Base-by-base conservation (phyloP, 148 eudicot species). In the Amaranthus palmeri region DNA sequence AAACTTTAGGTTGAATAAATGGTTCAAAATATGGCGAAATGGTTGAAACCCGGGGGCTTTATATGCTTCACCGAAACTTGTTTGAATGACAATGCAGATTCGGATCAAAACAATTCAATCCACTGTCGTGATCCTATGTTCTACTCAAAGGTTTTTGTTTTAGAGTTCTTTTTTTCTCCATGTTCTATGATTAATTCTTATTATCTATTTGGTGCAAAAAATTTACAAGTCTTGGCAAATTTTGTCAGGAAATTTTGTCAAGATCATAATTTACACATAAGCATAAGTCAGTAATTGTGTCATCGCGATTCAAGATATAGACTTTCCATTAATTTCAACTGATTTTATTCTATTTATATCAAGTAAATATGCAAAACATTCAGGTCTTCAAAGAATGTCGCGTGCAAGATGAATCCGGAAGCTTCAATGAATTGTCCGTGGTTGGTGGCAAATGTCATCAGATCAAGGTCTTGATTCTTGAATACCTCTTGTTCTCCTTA, bases 331-430 rank as follows among this genome's bases (percentile, higher is more conserved):
- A n/a, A n/a, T n/a, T n/a, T n/a, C n/a, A n/a, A n/a, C n/a, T n/a
- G n/a, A n/a, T n/a, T n/a, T n/a, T n/a, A n/a, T n/a, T n/a, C n/a
- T n/a, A n/a, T n/a, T n/a, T n/a, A n/a, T n/a, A n/a, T n/a, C n/a
- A n/a, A n/a, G n/a, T n/a, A n/a, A n/a, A n/a, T n/a, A n/a, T n/a
- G n/a, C n/a, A n/a, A n/a, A n/a, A n/a, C n/a, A n/a, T 55, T 56
- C 79, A 93, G 98, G 85, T 86, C 69, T 93, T 90, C 67, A 93
- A 90, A 80, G 96, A 88, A 74, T 87, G 95, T 52, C 87, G 80
- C 42, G 53, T 47, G 49, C 70, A 69, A 69, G 85, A 87, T 82
- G 86, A 69, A 67, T 77, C 83, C 66, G 98, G 95, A n/a, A 82
- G 85, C 17, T 81, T 88, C 54, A 87, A 70, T 79, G 98, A 93